Evolutionary conservation across 2,329 filamentous ascomycete genomes (phyloP).

Genomic region (Sclerotinia trifoliorum): DNA sequence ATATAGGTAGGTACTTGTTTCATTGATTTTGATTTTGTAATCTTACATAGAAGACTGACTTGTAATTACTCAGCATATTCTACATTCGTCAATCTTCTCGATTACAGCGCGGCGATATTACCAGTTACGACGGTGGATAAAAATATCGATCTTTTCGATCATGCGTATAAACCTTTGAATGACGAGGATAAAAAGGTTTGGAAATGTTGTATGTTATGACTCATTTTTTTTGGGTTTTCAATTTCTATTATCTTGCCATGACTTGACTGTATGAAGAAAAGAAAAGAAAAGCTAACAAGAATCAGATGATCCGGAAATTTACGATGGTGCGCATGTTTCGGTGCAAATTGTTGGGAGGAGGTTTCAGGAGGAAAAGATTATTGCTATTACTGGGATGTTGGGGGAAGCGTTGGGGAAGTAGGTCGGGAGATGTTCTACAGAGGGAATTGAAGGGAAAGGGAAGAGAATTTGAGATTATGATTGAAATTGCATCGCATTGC

Average conservation of each 20-base stretch:
- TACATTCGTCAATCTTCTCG: slow-evolving; percentile 24
- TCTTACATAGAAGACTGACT: too few species aligned
- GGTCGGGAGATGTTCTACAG: too few species aligned
- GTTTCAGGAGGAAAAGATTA: slow-evolving; percentile 39
- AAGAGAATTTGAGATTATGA: background rate
- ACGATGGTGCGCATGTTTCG: slow-evolving; percentile 36
- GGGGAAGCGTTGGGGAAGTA: slow-evolving; percentile 35
- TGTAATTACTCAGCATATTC: slow-evolving; percentile 10
- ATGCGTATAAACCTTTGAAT: slow-evolving; percentile 35
- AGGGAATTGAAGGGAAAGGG: background rate
- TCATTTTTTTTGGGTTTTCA: too few species aligned
- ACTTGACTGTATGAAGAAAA: background rate
- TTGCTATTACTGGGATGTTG: slow-evolving; percentile 43
- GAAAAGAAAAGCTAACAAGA: background rate
- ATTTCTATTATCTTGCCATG: background rate
- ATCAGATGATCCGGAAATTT: slow-evolving; percentile 31
- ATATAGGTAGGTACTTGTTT: slow-evolving; percentile 9
- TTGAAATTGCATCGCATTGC: background rate
- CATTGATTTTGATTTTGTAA: background rate
- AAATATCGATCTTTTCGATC: slow-evolving; percentile 38
- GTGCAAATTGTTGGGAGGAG: slow-evolving; percentile 38
- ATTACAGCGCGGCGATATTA: slow-evolving; percentile 42
- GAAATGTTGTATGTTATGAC: slow-evolving; percentile 35
- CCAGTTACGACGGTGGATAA: slow-evolving; percentile 47
- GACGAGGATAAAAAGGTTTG: slow-evolving; percentile 35